phyloP scores from a whole-genome alignment of 495 filamentous ascomycete species.

The Amphirosellinia nigrospora region DNA sequence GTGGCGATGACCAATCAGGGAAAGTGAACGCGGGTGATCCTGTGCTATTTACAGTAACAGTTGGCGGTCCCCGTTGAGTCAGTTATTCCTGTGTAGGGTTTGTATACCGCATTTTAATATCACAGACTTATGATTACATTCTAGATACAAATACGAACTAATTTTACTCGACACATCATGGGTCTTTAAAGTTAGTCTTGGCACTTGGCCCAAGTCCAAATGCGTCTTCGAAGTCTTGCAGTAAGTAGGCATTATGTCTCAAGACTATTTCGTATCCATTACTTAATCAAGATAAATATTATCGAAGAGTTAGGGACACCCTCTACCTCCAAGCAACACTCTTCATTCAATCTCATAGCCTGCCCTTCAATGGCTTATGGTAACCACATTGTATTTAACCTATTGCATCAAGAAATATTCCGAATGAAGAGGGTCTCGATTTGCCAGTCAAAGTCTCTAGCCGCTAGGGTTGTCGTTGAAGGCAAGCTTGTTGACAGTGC shows the following conservation, averaged over 20 bases:
- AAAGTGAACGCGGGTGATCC: slow-evolving; percentile 68
- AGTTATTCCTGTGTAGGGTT: not conserved
- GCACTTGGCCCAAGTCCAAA: not conserved
- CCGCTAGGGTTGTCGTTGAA: slow-evolving; percentile 57
- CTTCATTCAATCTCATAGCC: not conserved
- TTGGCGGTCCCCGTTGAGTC: slow-evolving; percentile 59
- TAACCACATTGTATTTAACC: not conserved
- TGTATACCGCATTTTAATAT: not conserved
- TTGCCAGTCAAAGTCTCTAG: slow-evolving; percentile 27
- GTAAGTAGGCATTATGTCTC: slow-evolving; percentile 2
- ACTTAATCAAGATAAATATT: not conserved
- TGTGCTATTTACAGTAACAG: slow-evolving; percentile 65
- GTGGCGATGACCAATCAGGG: slow-evolving; percentile 68
- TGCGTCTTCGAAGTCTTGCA: not conserved
- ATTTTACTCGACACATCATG: not conserved
- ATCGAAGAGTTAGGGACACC: not conserved
- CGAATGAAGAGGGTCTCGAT: not conserved
- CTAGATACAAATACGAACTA: not conserved
- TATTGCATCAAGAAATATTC: not conserved
- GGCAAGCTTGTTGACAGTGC: slow-evolving; percentile 55
- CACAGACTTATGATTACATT: not conserved
- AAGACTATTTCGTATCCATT: not conserved
- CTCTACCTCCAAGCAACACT: not conserved
- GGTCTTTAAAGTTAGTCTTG: not conserved
- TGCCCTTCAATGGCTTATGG: not conserved